Evolutionary conservation across 352 stramenopile species (phyloP).

Genomic region (Blastocystis sp.): DNA sequence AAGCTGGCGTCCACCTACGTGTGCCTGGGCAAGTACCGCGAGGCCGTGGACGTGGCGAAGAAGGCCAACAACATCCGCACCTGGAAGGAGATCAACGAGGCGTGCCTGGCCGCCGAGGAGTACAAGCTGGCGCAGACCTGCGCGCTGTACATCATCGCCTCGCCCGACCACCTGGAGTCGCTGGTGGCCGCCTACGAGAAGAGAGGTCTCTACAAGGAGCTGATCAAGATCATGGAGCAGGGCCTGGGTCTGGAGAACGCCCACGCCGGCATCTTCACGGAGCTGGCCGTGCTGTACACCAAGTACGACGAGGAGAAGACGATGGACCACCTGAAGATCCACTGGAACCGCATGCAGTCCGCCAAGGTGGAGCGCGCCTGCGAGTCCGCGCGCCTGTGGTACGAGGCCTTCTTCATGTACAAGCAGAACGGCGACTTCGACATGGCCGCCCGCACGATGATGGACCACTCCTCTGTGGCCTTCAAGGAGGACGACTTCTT

Average conservation of each 20-base stretch:
- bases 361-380: conserved; percentile 92
- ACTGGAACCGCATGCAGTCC: conserved; percentile 97
- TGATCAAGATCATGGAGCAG: conserved; percentile 96
- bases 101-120: conserved; percentile 93
- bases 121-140: conserved; percentile 94
- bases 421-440: conserved; percentile 98
- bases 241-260: conserved; percentile 95
- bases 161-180: conserved; percentile 98
- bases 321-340: conserved; percentile 99
- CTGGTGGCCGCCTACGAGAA: conserved; percentile 97
- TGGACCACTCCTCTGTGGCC: conserved; percentile 88
- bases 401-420: conserved; percentile 97
- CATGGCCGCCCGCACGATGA: conserved; percentile 97
- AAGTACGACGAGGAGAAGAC: conserved; percentile 97
- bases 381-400: conserved; percentile 94
- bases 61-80: conserved; percentile 98
- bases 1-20: conserved; percentile 99
- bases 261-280: conserved; percentile 98
- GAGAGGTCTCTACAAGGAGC: conserved; percentile 88
- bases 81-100: conserved; percentile 99
- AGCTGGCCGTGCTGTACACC: conserved; percentile 97
- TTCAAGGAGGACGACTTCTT: conserved; percentile 98
- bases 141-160: conserved; percentile 98
- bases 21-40: conserved; percentile 94
- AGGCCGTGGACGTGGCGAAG: conserved; percentile 94